These are phyloP conservation scores for Phragmites australis DNA, from an alignment of 176 grass and related monocot species.

Conservation along the genomic window DNA sequence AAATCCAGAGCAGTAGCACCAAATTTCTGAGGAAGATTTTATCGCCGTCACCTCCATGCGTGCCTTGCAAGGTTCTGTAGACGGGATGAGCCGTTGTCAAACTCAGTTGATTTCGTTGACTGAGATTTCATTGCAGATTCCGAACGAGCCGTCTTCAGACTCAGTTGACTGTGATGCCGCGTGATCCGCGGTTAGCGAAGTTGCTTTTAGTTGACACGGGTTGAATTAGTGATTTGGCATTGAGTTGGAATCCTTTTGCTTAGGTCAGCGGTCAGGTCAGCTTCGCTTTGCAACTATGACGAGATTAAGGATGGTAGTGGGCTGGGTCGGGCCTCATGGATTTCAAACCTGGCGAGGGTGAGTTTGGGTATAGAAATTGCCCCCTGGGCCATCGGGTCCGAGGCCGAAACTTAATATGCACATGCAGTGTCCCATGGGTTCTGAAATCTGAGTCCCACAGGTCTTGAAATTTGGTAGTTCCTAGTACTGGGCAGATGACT, in stretches of 20 bases:
- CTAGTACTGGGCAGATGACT: no score
- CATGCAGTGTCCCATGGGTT: no score
- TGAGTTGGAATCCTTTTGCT: neutral
- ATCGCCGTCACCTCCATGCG: neutral
- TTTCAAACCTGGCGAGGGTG: no score
- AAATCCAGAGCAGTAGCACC: neutral
- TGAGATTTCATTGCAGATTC: neutral
- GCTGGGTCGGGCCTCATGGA: no score
- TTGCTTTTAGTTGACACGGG: neutral
- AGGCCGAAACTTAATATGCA: no score
- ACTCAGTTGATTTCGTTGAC: neutral
- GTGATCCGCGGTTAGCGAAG: neutral
- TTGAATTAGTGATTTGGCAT: neutral
- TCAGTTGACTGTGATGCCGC: neutral
- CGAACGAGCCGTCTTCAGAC: neutral
- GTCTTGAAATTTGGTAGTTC: no score
- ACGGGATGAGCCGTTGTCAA: neutral
- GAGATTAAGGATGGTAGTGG: no score
- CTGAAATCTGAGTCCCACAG: no score
- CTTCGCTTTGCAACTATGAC: neutral
- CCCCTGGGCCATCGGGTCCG: no score
- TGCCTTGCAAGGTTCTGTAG: slow-evolving; percentile 5
- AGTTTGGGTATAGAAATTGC: no score
- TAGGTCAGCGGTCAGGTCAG: neutral
- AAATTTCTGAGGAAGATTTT: neutral